Evolutionary conservation across 768 basidiomycete genomes (phyloP), one percentile per base, ranked within the genome.

Genomic region (Serendipita sp.): DNA sequence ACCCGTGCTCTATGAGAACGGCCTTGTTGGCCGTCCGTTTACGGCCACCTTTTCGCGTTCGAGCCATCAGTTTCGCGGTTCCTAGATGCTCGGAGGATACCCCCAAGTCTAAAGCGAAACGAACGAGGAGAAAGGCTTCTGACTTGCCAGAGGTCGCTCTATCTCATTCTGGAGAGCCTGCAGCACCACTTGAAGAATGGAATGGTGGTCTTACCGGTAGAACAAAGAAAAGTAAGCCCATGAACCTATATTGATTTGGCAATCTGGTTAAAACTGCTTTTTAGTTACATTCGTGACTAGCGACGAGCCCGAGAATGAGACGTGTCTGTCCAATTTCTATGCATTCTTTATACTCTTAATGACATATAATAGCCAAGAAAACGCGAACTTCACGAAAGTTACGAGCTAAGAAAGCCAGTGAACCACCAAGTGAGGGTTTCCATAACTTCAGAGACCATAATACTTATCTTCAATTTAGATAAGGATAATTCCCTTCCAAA

Each of bases 111-210:
- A 18, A 50, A 31, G 6, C 48, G 36, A 60, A n/a, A 60, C 55
- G 18, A 8, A 78, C 0, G 78, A 71, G 66, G 88, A 84, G 70
- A 79, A 75, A 45, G 80, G 77, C 62, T 70, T 75, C 16, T 16
- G 84, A 87, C 31, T 76, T 90, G 3, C 88, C 88, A 11, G 74
- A 75, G 27, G 68, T 70, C 37, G 79, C 73, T 27, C 70, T 74
- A 50, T 74, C 76, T 29, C 23, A 1, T 23, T 77, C 81, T 70
- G 82, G 80, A 45, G 70, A 71, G 18, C 67, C 69, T 46, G 78
- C 79, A 44, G 64, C 70, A 62, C 76, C 83, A 15, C 69, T 84
- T 18, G 68, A 66, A 27, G 74, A 76, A 18, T 83, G 78, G 78
- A 43, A 65, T 44, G 74, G 74, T 46, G 77, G 75, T 3, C 68